Evolutionary conservation across 345 rosid species (phyloP).

Genomic region (Psidium friedrichsthalianum): DNA sequence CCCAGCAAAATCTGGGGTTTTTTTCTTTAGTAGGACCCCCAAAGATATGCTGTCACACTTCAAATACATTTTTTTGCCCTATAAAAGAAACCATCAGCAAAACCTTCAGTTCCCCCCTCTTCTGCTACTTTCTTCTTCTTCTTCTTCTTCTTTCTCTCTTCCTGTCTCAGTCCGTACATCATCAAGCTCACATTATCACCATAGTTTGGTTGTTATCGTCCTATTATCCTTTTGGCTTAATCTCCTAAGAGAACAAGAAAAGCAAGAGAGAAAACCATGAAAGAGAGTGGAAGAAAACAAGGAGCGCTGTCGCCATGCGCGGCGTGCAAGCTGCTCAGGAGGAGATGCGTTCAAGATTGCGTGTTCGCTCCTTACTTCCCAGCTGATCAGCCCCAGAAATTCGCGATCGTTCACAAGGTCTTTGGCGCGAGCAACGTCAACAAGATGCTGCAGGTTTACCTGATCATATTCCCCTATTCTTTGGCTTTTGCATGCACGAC

Average conservation of each 20-base stretch:
- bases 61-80: not conserved
- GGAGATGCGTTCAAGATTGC: conserved; percentile 73
- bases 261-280: not conserved
- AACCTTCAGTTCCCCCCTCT: not conserved
- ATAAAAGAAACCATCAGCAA: conserved; percentile 18
- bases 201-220: not conserved
- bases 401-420: conserved; percentile 83
- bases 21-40: conserved; percentile 28
- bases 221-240: not conserved
- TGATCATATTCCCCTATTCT: not conserved
- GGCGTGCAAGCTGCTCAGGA: conserved; percentile 78
- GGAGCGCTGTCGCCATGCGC: conserved; percentile 78
- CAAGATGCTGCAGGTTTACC: conserved; percentile 78
- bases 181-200: not conserved
- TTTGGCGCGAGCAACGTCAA: conserved; percentile 96
- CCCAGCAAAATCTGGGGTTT: conserved; percentile 33
- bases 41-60: conserved; percentile 25
- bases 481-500: not conserved
- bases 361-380: conserved; percentile 90
- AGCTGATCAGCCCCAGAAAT: conserved; percentile 75
- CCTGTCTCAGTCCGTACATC: not conserved
- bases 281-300: conserved; percentile 12
- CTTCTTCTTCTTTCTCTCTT: not conserved
- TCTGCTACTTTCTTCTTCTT: conserved; percentile 2
- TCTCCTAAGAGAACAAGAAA: not conserved